Percentiles rank a stretch among this genome's conserved stretches.
These are phyloP conservation scores for Lepidium didymum DNA, from an alignment of 345 rosid genomes.

Conservation along the genomic window DNA sequence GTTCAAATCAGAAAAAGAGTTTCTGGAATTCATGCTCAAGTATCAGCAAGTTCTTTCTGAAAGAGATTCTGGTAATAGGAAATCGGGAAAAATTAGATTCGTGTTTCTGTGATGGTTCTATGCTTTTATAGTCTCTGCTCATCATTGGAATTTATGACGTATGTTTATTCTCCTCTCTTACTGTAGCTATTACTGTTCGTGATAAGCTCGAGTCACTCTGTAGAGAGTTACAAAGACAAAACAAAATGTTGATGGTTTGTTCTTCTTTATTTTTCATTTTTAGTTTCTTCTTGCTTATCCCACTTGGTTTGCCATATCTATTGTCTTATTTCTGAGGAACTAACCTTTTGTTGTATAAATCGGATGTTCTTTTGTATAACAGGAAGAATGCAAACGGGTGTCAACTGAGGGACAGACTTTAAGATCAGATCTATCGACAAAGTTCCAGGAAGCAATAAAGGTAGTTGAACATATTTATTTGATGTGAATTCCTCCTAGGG, in stretches of 20 bases:
- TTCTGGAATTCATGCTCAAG: slow-evolving; percentile 73
- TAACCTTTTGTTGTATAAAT: background rate
- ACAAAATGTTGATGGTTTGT: slow-evolving; percentile 82
- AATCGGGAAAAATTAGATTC: background rate
- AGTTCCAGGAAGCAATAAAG: slow-evolving; percentile 92
- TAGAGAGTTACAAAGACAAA: slow-evolving; percentile 90
- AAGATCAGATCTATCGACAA: slow-evolving; percentile 80
- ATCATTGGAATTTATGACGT: background rate
- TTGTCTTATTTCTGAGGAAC: background rate
- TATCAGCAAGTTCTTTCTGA: slow-evolving; percentile 90
- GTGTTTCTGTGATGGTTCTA: background rate
- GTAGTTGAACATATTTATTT: slow-evolving; percentile 25
- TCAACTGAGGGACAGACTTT: slow-evolving; percentile 81
- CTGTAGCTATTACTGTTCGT: slow-evolving; percentile 69
- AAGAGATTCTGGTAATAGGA: slow-evolving; percentile 63
- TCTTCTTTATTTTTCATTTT: background rate
- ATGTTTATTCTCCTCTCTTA: slow-evolving; percentile 1
- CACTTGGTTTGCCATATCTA: background rate
- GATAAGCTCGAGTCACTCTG: slow-evolving; percentile 91
- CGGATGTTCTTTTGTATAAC: slow-evolving; percentile 23
- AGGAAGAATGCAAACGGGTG: slow-evolving; percentile 94
- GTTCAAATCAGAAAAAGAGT: slow-evolving; percentile 71
- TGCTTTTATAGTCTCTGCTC: background rate
- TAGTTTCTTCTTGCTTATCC: background rate
- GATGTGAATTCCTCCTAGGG: background rate